These are phyloP conservation scores for Curvularia lunata DNA, from an alignment of 2,329 filamentous ascomycete species.

Conservation along the genomic window DNA sequence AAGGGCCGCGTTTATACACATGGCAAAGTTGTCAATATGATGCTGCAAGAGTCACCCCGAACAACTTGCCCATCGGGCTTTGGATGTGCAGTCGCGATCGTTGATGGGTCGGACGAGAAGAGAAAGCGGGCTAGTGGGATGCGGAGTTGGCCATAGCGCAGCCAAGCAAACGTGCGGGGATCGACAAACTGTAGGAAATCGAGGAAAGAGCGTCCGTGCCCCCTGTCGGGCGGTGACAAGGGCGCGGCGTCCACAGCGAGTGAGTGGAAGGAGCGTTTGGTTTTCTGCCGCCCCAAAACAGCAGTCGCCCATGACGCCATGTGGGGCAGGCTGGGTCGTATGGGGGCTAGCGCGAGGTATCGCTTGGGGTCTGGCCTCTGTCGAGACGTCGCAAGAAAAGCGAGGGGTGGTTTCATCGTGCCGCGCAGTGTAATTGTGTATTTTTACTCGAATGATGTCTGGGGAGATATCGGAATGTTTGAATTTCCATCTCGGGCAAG, in stretches of 20 bases:
- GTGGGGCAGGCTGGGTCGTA: slow-evolving; percentile 33
- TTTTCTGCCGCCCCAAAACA: slow-evolving; percentile 38
- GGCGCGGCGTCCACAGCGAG: slow-evolving; percentile 2
- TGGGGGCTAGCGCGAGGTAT: slow-evolving; percentile 26
- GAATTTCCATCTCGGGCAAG: slow-evolving; percentile 1
- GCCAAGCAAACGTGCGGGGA: slow-evolving; percentile 24
- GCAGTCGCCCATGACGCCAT: slow-evolving; percentile 27
- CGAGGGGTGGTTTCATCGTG: slow-evolving; percentile 29
- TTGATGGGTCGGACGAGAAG: slow-evolving; percentile 17
- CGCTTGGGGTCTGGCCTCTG: slow-evolving; percentile 29
- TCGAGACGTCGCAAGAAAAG: slow-evolving; percentile 13
- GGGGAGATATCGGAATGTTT: slow-evolving; percentile 11
- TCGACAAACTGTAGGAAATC: slow-evolving; percentile 38
- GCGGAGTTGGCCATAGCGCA: slow-evolving; percentile 18
- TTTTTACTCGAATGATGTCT: slow-evolving; percentile 10
- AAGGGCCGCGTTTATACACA: slow-evolving; percentile 16
- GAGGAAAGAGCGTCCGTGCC: slow-evolving; percentile 21
- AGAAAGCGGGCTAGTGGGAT: slow-evolving; percentile 24
- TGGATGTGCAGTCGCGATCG: slow-evolving; percentile 24
- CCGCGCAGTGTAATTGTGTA: slow-evolving; percentile 9
- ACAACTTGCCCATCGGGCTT: slow-evolving; percentile 16
- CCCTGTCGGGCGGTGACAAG: slow-evolving; percentile 30
- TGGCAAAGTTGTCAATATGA: slow-evolving; percentile 12
- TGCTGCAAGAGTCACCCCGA: slow-evolving; percentile 22
- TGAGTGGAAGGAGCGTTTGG: slow-evolving; percentile 24